Evolutionary conservation across 805 yeast genomes (phyloP).

Genomic region (Blastobotrys robertii): DNA sequence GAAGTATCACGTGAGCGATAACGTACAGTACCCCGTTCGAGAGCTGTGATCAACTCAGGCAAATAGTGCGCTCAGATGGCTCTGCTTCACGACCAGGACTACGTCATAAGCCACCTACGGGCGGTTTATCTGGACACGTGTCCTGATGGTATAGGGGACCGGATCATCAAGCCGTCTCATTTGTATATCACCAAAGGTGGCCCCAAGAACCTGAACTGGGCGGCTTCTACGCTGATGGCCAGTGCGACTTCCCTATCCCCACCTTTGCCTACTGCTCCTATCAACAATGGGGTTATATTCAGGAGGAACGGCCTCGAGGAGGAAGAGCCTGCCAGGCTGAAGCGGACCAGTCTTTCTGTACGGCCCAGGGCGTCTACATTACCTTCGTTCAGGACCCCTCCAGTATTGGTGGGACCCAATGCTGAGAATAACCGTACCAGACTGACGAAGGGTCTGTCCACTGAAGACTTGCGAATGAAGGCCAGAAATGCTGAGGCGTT

Average conservation of each 20-base stretch:
- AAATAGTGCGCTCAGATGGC: conserved; percentile 17
- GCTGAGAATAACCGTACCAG: neutral
- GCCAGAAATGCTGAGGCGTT: neutral
- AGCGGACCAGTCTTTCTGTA: neutral
- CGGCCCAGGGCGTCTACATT: conserved; percentile 1
- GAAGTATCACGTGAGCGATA: neutral
- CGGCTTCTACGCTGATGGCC: conserved; percentile 16
- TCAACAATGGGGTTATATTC: neutral
- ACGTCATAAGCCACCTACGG: conserved; percentile 24
- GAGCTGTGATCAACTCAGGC: neutral
- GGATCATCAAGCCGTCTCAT: conserved; percentile 20
- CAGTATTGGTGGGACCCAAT: neutral
- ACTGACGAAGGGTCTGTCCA: conserved; percentile 1
- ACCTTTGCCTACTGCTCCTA: conserved; percentile 17
- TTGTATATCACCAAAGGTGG: conserved; percentile 19
- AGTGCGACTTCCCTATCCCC: conserved; percentile 18
- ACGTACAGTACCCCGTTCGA: neutral
- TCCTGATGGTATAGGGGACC: conserved; percentile 22
- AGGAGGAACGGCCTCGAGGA: neutral
- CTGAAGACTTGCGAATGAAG: conserved; percentile 1
- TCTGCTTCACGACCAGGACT: conserved; percentile 23
- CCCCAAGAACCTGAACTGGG: conserved; percentile 17
- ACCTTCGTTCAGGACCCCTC: neutral
- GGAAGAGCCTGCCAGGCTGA: neutral
- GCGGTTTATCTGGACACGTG: conserved; percentile 21